Percentiles rank a stretch among this genome's conserved stretches.
Conservation (phyloP, 306 rosid genomes). For the Dalbergia cultrata region DNA sequence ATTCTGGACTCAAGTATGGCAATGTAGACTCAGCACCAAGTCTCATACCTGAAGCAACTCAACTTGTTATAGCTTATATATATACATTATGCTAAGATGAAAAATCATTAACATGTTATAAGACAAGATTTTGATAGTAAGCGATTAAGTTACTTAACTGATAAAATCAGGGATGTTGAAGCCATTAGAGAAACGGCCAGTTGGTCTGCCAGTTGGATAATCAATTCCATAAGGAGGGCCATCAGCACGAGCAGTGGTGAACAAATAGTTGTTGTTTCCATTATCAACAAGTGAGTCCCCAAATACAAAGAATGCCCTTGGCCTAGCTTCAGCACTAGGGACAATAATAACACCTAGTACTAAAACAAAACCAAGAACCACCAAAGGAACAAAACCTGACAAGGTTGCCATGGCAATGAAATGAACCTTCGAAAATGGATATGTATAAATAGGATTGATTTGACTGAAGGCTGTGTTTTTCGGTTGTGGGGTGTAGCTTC, state of each 20-base stretch:
- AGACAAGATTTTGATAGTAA: neutral
- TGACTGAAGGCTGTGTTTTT: neutral
- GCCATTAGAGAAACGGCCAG: slow-evolving; percentile 77
- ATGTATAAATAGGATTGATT: neutral
- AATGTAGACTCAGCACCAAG: slow-evolving; percentile 59
- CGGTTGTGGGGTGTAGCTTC: neutral
- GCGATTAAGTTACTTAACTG: slow-evolving; percentile 44
- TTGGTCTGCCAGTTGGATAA: slow-evolving; percentile 58
- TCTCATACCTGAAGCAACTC: slow-evolving; percentile 55
- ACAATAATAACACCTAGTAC: slow-evolving; percentile 8
- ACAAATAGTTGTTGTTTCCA: slow-evolving; percentile 72
- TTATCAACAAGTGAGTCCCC: slow-evolving; percentile 76
- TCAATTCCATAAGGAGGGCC: slow-evolving; percentile 76
- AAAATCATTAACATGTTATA: neutral
- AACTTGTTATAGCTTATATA: neutral
- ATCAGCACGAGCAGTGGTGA: slow-evolving; percentile 68
- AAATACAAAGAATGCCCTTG: slow-evolving; percentile 70
- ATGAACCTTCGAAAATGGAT: neutral
- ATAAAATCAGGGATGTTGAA: slow-evolving; percentile 69
- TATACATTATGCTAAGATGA: neutral
- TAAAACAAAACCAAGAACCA: slow-evolving; percentile 25
- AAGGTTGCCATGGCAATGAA: slow-evolving; percentile 42
- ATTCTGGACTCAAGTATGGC: slow-evolving; percentile 72
- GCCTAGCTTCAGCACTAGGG: slow-evolving; percentile 41
- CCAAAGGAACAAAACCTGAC: neutral